Evolutionary conservation across 2,329 filamentous ascomycete genomes (phyloP).

Genomic region (Corniculantispora saksenae): DNA sequence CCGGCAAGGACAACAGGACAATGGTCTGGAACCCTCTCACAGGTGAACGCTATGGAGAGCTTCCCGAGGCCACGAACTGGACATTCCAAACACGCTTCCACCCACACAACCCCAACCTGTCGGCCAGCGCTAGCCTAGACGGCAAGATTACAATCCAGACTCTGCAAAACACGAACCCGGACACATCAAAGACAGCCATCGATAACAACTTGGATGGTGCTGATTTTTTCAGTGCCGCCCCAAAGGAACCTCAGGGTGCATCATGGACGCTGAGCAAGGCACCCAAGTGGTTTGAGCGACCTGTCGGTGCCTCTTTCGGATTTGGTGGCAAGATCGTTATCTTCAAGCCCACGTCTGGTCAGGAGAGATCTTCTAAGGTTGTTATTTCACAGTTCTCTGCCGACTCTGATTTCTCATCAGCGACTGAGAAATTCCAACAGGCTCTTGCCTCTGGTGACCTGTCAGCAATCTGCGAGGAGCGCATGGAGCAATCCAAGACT

Average conservation of each 20-base stretch:
- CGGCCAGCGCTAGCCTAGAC: constrained; percentile 95
- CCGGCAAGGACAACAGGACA: constrained; percentile 94
- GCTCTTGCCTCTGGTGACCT: constrained; percentile 78
- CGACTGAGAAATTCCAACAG: constrained; percentile 84
- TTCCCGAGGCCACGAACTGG: constrained; percentile 98
- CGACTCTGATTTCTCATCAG: constrained; percentile 79
- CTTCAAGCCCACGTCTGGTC: constrained; percentile 65
- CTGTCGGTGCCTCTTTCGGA: constrained; percentile 84
- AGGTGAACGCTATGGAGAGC: constrained; percentile 83
- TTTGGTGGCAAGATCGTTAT: constrained; percentile 91
- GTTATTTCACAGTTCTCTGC: constrained; percentile 85
- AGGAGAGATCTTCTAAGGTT: constrained; percentile 72
- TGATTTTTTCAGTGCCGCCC: constrained; percentile 94
- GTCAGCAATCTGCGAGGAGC: constrained; percentile 74
- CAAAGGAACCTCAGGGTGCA: constrained; percentile 85
- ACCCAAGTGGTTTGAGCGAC: constrained; percentile 87
- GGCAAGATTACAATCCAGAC: constrained; percentile 94
- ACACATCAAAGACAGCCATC: constrained; percentile 65
- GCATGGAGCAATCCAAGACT: constrained; percentile 71
- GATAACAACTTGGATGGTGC: constrained; percentile 80
- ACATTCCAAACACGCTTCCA: constrained; percentile 95
- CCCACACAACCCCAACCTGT: constrained; percentile 86
- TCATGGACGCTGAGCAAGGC: constrained; percentile 85
- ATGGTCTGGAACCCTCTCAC: constrained; percentile 96
- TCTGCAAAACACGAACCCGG: constrained; percentile 86